Conservation (phyloP, 768 basidiomycete species). For the Russula sp. region DNA sequence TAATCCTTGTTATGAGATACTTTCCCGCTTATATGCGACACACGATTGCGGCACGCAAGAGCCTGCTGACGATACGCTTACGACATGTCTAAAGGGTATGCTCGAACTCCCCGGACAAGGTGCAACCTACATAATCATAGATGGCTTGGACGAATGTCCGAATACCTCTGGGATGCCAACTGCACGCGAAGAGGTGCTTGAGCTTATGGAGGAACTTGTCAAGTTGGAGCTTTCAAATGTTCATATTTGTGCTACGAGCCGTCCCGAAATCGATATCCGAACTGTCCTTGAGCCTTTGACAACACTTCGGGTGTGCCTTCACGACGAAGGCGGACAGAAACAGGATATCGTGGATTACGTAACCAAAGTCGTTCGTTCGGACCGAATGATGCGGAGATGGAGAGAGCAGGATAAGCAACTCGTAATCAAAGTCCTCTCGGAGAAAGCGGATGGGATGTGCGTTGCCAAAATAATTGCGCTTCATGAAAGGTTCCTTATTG, state of each 20-base stretch:
- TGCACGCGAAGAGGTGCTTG: background rate
- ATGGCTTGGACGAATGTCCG: constrained; percentile 13
- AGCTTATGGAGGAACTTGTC: background rate
- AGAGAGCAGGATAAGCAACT: background rate
- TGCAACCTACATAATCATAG: background rate
- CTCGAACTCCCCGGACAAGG: background rate
- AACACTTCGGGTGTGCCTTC: background rate
- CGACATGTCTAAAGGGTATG: background rate
- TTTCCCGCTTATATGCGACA: background rate
- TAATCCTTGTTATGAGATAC: background rate
- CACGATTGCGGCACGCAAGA: background rate
- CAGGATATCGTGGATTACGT: background rate
- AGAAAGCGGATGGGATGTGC: constrained; percentile 6
- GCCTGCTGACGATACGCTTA: background rate
- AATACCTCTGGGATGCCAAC: background rate
- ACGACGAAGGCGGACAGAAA: background rate
- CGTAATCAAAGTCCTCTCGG: background rate
- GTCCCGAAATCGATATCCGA: constrained; percentile 7
- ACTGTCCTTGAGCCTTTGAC: background rate
- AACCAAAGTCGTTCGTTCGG: background rate
- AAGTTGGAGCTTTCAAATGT: background rate
- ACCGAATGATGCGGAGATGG: constrained; percentile 6
- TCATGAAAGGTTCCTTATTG: background rate
- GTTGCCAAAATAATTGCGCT: background rate
- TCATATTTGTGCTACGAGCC: background rate